These are phyloP conservation scores for Trichoderma pleuroti DNA, from an alignment of 2,329 filamentous ascomycete species.

Conservation along the genomic window DNA sequence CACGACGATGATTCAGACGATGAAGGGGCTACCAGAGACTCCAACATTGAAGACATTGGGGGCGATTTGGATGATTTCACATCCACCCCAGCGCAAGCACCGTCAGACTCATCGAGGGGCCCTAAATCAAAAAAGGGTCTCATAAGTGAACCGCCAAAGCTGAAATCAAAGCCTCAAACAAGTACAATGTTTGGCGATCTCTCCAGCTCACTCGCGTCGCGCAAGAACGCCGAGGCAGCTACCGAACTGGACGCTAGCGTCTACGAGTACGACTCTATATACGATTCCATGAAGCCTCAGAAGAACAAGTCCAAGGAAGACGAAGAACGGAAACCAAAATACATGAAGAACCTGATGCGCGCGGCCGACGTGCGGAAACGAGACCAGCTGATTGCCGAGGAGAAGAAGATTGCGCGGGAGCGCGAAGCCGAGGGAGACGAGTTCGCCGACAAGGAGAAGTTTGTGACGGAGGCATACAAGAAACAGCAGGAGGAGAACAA, in stretches of 20 bases:
- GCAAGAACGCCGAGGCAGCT: slow-evolving; percentile 62
- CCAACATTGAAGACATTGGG: slow-evolving; percentile 57
- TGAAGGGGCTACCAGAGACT: slow-evolving; percentile 36
- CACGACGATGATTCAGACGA: slow-evolving; percentile 54
- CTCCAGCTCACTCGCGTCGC: slow-evolving; percentile 60
- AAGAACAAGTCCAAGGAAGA: slow-evolving; percentile 54
- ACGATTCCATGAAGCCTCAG: slow-evolving; percentile 70
- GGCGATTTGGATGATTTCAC: slow-evolving; percentile 55
- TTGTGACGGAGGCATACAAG: slow-evolving; percentile 81
- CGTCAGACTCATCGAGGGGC: slow-evolving; percentile 31
- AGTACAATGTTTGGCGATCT: slow-evolving; percentile 60
- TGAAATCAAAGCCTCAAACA: slow-evolving; percentile 41
- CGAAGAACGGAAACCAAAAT: slow-evolving; percentile 65
- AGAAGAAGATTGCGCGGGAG: slow-evolving; percentile 75
- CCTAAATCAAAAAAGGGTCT: slow-evolving; percentile 33
- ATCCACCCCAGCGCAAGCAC: slow-evolving; percentile 20
- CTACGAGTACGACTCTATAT: slow-evolving; percentile 82
- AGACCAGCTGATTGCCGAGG: slow-evolving; percentile 72
- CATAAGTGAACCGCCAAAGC: slow-evolving; percentile 40
- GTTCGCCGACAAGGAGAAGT: slow-evolving; percentile 79
- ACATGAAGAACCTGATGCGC: slow-evolving; percentile 71
- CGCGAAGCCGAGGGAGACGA: slow-evolving; percentile 77
- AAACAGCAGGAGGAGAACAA: slow-evolving; percentile 73
- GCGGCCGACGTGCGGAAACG: slow-evolving; percentile 74
- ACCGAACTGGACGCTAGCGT: slow-evolving; percentile 67